A percentile compares a stretch with the other conserved stretches of the same genome.
Evolutionary conservation across 1,284 basidiomycete species (phyloP).

Genomic region (Singerocomus inundabilis): DNA sequence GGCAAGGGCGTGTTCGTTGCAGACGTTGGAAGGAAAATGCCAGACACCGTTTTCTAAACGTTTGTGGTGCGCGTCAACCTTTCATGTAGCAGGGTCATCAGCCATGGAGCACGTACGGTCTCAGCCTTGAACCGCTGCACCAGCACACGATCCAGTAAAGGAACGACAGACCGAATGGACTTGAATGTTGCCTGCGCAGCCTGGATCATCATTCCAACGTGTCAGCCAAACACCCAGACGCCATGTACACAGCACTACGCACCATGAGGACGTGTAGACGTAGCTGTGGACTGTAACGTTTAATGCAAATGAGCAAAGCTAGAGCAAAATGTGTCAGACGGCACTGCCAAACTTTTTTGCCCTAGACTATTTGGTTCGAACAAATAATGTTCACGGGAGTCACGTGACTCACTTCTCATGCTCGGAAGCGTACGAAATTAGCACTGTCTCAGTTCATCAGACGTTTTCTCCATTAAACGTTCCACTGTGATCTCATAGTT

Average conservation of each 20-base stretch:
- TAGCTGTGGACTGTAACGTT: constrained; percentile 1
- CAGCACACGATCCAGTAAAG: constrained; percentile 94
- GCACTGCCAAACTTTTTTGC: constrained; percentile 22
- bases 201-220: constrained; percentile 31
- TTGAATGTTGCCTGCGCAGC: constrained; percentile 87
- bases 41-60: constrained; percentile 86
- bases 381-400: constrained; percentile 21
- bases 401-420: too few relatives aligned
- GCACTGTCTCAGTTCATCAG: too few relatives aligned
- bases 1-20: constrained; percentile 83
- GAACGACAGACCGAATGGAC: constrained; percentile 88
- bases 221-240: neutral
- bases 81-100: neutral
- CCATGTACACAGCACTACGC: constrained; percentile 3
- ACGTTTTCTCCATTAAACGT: too few relatives aligned
- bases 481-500: too few relatives aligned
- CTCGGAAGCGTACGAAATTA: too few relatives aligned
- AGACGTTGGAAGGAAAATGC: constrained; percentile 92
- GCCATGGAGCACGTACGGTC: constrained; percentile 54
- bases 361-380: constrained; percentile 20
- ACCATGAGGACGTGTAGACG: constrained; percentile 25
- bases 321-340: constrained; percentile 13
- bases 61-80: neutral
- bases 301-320: constrained; percentile 26
- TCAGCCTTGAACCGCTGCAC: constrained; percentile 97